Conservation (phyloP, 208 protist genomes). For the Acanthamoeba royreba region DNA sequence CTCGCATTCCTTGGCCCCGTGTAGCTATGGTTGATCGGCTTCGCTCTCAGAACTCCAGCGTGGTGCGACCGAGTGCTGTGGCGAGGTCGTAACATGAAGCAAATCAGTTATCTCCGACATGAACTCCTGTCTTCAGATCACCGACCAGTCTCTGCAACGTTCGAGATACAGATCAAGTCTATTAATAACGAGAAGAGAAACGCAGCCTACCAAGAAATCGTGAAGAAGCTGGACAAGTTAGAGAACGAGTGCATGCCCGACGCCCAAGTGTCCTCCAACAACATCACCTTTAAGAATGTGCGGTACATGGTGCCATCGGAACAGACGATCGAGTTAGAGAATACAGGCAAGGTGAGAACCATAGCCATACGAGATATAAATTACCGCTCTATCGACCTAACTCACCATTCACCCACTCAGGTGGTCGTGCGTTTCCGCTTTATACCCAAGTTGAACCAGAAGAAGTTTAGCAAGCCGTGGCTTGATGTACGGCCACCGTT, state of each 20-base stretch:
- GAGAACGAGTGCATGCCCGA: conserved; percentile 76
- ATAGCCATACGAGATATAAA: not conserved
- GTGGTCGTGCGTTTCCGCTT: conserved; percentile 68
- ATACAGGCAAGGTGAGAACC: conserved; percentile 61
- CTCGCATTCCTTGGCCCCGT: not conserved
- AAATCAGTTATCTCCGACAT: conserved; percentile 49
- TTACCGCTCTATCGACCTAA: no score
- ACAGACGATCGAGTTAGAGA: conserved; percentile 54
- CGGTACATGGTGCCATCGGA: not conserved
- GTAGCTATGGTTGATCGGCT: no score
- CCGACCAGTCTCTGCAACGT: conserved; percentile 54
- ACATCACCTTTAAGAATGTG: conserved; percentile 54
- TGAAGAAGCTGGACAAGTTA: conserved; percentile 70
- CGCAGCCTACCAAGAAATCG: conserved; percentile 64
- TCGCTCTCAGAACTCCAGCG: conserved; percentile 75
- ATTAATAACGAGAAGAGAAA: conserved; percentile 50
- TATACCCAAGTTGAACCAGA: conserved; percentile 72
- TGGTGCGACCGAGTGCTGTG: conserved; percentile 82
- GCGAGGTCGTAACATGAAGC: conserved; percentile 10
- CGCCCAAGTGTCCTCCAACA: conserved; percentile 47
- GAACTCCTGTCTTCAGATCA: conserved; percentile 74
- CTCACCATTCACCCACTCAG: not conserved
- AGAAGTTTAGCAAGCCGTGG: conserved; percentile 65
- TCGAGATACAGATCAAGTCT: conserved; percentile 59
- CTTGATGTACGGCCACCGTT: conserved; percentile 62